Conservation (phyloP, 148 eudicot species). For the Drosera capensis region DNA sequence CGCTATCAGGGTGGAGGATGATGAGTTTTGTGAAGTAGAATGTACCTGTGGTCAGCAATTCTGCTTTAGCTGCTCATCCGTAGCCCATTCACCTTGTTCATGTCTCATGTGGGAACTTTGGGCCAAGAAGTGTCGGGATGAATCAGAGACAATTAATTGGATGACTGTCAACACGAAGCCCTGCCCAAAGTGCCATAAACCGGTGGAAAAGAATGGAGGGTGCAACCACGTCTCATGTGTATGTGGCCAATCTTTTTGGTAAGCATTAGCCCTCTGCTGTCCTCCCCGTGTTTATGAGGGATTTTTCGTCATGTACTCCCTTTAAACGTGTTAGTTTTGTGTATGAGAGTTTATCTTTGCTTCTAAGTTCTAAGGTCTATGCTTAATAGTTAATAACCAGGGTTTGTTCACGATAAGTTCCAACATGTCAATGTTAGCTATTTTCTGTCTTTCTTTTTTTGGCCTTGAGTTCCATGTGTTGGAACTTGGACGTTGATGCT, state of each 20-base stretch:
- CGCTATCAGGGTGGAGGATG: constrained; percentile 50
- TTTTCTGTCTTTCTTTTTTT: too few relatives aligned
- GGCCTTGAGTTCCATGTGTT: too few relatives aligned
- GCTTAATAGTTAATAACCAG: too few relatives aligned
- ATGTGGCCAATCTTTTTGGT: constrained; percentile 67
- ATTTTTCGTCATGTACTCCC: too few relatives aligned
- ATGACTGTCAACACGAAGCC: constrained; percentile 42
- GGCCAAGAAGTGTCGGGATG: constrained; percentile 47
- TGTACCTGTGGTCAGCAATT: constrained; percentile 61
- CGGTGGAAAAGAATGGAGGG: constrained; percentile 68
- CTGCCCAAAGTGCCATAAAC: constrained; percentile 61
- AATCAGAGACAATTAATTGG: constrained; percentile 55
- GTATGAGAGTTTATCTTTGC: too few relatives aligned
- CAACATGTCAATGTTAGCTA: too few relatives aligned
- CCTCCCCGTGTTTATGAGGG: too few relatives aligned
- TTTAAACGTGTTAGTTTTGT: too few relatives aligned
- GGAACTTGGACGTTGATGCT: too few relatives aligned
- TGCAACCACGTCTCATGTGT: constrained; percentile 49
- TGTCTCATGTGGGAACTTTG: constrained; percentile 74
- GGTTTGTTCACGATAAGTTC: too few relatives aligned
- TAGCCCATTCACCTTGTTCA: constrained; percentile 71
- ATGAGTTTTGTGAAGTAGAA: constrained; percentile 54
- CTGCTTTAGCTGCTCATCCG: constrained; percentile 52
- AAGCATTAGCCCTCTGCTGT: constrained; percentile 13
- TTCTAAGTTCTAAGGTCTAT: too few relatives aligned